Conservation (phyloP, 31 red algal species). For the Odonthalia washingtoniensis region DNA sequence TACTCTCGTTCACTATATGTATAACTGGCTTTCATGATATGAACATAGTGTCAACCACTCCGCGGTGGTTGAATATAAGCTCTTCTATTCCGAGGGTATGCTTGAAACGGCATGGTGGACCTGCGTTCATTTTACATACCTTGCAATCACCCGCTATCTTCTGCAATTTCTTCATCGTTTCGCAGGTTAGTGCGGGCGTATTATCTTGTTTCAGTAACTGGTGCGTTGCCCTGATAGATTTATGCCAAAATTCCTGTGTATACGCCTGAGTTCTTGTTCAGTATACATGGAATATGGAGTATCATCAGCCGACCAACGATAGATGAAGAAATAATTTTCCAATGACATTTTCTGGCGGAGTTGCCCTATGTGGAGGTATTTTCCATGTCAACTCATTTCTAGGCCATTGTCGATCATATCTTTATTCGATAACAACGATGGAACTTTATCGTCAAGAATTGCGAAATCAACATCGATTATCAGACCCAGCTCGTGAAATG, state of each 20-base stretch:
- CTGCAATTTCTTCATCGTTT: neutral
- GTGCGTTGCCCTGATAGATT: neutral
- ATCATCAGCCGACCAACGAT: no score
- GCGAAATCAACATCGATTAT: no score
- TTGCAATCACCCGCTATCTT: neutral
- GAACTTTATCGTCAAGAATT: no score
- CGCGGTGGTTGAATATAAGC: slow-evolving; percentile 18
- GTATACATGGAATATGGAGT: no score
- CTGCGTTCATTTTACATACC: neutral
- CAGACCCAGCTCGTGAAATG: no score
- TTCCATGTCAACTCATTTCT: neutral
- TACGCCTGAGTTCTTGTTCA: no score
- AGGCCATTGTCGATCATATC: neutral
- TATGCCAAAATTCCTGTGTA: neutral
- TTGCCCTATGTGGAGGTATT: neutral
- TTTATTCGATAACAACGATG: neutral
- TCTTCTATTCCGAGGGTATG: slow-evolving; percentile 25
- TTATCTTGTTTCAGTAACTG: neutral
- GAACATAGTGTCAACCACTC: slow-evolving; percentile 6
- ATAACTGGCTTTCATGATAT: no score
- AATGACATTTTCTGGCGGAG: neutral
- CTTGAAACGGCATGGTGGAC: slow-evolving; percentile 4
- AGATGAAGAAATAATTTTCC: no score
- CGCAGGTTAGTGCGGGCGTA: no score
- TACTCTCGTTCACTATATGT: no score